Percentiles rank a stretch among this genome's conserved stretches.
These are phyloP conservation scores for Bassia scoparia DNA, from an alignment of 148 eudicot species.

Conservation along the genomic window DNA sequence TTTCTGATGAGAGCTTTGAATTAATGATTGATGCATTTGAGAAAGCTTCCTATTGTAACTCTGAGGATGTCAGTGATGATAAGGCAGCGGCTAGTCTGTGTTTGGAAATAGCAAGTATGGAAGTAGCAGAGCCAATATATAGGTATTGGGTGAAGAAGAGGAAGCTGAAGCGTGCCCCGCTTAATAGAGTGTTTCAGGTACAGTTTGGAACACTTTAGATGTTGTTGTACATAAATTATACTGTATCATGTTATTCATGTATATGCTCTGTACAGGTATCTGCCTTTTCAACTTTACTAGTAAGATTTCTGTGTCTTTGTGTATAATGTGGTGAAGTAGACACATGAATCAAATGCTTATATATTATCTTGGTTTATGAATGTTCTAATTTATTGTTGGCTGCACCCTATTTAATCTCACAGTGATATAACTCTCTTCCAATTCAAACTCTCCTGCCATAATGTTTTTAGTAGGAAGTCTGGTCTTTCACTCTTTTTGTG, in stretches of 20 bases:
- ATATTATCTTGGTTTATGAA: background rate
- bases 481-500: background rate
- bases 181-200: slow-evolving; percentile 79
- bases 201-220: background rate
- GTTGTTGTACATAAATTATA: background rate
- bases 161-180: slow-evolving; percentile 48
- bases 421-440: background rate
- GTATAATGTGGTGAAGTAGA: background rate
- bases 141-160: slow-evolving; percentile 66
- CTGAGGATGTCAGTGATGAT: slow-evolving; percentile 47
- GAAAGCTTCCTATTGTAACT: slow-evolving; percentile 51
- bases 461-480: too few relatives aligned
- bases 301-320: background rate
- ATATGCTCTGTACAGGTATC: background rate
- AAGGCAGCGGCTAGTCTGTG: slow-evolving; percentile 40
- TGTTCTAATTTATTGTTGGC: background rate
- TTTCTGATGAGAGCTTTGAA: slow-evolving; percentile 68
- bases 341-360: background rate
- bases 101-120: slow-evolving; percentile 40
- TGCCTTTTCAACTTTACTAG: background rate
- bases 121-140: slow-evolving; percentile 46
- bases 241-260: background rate
- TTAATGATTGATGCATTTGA: slow-evolving; percentile 79
- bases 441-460: background rate
- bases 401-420: background rate